Base-by-base conservation (phyloP, 176 grass and related monocot genomes). In the Luzula sylvatica region DNA sequence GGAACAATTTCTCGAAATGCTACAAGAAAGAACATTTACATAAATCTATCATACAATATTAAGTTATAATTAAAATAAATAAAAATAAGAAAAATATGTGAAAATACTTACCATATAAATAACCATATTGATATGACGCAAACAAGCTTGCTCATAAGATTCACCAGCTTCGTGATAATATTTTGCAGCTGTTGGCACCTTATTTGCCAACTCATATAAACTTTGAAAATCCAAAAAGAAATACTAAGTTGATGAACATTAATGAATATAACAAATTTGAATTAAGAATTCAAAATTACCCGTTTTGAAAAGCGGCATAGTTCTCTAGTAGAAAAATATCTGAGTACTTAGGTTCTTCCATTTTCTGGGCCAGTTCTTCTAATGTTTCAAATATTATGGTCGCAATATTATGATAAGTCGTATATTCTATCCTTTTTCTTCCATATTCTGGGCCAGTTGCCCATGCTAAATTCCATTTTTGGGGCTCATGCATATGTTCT, bases 131-230 rank as follows among this genome's bases (percentile, higher is more conserved):
- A 96, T 81, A 49, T 96, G 83, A 29, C 83, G 83, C 1, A 79
- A 73, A 57, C 77, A 89, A 74, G 90, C 90, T 72, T 86, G 80
- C 61, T 96, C 90, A 49, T 96, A 89, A 30, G 77, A 74, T 82
- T 88, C 83, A 74, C 90, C 88, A 46, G 90, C 90, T 82, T 96
- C 83, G 72, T 89, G 90, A 67, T 96, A 96, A 65, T 76, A 96
- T 46, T 95, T 88, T 67, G 90, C 90, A 55, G 88, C 83, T 58
- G 63, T 95, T 48, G 80, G 71, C 14, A 95, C 83, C 60, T 73
- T 78, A 79, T 95, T 95, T 11, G 90, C 90, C 53, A 95, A 82
- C 67, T 95, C 83, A 60, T 95, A 95, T 12, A 88, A 59, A 46
- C 84, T 83, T n/a, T n/a, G n/a, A n/a, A n/a, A n/a, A n/a, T n/a